These are phyloP conservation scores for Aspergillus sparsus DNA, from an alignment of 495 filamentous ascomycete genomes.

Conservation along the genomic window DNA sequence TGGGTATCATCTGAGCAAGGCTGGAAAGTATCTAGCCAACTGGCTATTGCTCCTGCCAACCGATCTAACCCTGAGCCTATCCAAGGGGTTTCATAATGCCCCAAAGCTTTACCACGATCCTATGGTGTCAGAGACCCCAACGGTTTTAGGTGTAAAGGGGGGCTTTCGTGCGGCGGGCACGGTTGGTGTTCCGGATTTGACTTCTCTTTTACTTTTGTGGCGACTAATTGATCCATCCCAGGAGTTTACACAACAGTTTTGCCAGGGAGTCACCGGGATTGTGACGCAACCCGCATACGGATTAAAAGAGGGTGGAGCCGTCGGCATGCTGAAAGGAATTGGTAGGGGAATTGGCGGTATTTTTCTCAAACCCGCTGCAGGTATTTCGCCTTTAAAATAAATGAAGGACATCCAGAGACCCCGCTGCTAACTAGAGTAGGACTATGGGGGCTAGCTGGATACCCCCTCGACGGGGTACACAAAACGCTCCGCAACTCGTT, in stretches of 20 bases:
- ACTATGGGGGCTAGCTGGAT: slow-evolving; percentile 68
- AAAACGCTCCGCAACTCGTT: slow-evolving; percentile 67
- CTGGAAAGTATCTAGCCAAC: slow-evolving; percentile 66
- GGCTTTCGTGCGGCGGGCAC: slow-evolving; percentile 66
- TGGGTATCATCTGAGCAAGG: slow-evolving; percentile 24
- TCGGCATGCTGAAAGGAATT: slow-evolving; percentile 72
- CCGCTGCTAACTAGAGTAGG: slow-evolving; percentile 20
- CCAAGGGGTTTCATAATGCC: slow-evolving; percentile 84
- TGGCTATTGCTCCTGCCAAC: slow-evolving; percentile 75
- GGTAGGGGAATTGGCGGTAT: slow-evolving; percentile 74
- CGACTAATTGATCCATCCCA: slow-evolving; percentile 21
- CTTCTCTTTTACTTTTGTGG: not conserved
- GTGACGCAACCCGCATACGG: slow-evolving; percentile 69
- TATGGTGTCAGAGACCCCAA: slow-evolving; percentile 66
- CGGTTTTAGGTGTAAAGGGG: slow-evolving; percentile 68
- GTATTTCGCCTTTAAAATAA: slow-evolving; percentile 37
- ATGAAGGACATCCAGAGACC: too few relatives aligned
- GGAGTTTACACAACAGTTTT: slow-evolving; percentile 67
- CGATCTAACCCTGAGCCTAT: slow-evolving; percentile 74
- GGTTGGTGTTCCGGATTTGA: slow-evolving; percentile 22
- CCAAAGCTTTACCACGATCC: slow-evolving; percentile 78
- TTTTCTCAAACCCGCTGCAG: slow-evolving; percentile 68
- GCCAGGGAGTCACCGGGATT: slow-evolving; percentile 70
- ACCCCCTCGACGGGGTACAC: slow-evolving; percentile 74
- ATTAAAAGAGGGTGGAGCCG: slow-evolving; percentile 65